Evolutionary conservation across 495 filamentous ascomycete genomes (phyloP).

Genomic region (Podospora conica): DNA sequence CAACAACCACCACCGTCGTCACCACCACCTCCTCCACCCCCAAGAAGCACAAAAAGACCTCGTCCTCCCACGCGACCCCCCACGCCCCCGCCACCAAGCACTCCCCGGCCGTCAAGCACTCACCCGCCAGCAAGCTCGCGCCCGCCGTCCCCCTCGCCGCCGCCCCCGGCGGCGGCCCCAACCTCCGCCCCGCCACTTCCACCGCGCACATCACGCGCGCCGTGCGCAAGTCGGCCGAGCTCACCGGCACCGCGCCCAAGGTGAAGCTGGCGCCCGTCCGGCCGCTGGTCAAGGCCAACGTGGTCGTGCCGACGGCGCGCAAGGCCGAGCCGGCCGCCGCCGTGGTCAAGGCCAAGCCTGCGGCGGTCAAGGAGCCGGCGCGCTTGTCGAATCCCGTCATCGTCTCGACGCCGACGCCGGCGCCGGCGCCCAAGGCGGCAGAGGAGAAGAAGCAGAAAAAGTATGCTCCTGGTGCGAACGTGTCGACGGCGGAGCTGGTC

Average conservation of each 20-base stretch:
- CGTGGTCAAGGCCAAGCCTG: neutral
- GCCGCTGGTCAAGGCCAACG: neutral
- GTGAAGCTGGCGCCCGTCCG: neutral
- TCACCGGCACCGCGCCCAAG: neutral
- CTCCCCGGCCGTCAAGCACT: neutral
- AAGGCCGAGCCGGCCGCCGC: neutral
- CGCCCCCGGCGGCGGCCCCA: conserved; percentile 7
- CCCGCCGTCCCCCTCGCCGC: conserved; percentile 7
- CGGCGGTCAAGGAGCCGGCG: neutral
- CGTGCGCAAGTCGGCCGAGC: conserved; percentile 13
- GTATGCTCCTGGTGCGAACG: conserved; percentile 19
- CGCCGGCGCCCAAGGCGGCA: neutral
- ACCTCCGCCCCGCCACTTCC: conserved; percentile 15
- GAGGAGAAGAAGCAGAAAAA: conserved; percentile 18
- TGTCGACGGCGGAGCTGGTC: conserved; percentile 17
- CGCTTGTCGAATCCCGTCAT: neutral
- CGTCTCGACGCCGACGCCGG: neutral
- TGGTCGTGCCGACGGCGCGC: neutral
- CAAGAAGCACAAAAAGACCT: conserved; percentile 1
- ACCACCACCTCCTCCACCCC: neutral
- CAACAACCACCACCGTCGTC: neutral
- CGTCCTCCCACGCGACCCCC: conserved; percentile 3
- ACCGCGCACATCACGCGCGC: conserved; percentile 21
- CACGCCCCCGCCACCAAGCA: conserved; percentile 1
- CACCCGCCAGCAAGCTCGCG: conserved; percentile 8